Conservation (phyloP, 768 basidiomycete species). For the Naganishia vishniacii region DNA sequence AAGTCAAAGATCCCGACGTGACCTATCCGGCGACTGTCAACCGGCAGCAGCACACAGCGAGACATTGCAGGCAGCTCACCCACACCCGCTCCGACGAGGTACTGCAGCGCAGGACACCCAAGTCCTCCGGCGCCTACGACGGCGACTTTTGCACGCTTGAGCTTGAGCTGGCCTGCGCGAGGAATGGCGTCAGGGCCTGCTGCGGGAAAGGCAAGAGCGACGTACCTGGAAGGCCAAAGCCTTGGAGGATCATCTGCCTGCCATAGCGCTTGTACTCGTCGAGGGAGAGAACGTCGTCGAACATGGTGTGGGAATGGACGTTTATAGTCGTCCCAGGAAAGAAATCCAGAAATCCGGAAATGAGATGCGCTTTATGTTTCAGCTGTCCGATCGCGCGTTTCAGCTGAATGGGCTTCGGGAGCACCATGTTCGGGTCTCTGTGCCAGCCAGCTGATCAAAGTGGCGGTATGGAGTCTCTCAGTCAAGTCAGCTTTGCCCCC, state of each 20-base stretch:
- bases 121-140: conserved; percentile 94
- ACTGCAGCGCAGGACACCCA: conserved; percentile 91
- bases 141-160: conserved; percentile 67
- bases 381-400: too few relatives aligned
- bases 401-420: too few relatives aligned
- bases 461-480: too few relatives aligned
- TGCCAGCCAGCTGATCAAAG: too few relatives aligned
- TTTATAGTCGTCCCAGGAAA: too few relatives aligned
- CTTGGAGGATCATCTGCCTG: conserved; percentile 89
- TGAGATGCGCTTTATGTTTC: too few relatives aligned
- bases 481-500: too few relatives aligned
- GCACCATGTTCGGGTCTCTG: too few relatives aligned
- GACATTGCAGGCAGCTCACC: conserved; percentile 56
- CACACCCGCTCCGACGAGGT: conserved; percentile 84
- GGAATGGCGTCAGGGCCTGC: not conserved
- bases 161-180: conserved; percentile 72
- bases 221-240: conserved; percentile 76
- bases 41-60: not conserved
- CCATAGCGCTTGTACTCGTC: conserved; percentile 87
- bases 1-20: conserved; percentile 80
- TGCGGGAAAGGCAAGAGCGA: not conserved
- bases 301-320: not conserved
- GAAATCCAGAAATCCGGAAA: too few relatives aligned
- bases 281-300: conserved; percentile 43
- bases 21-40: conserved; percentile 53